These are phyloP conservation scores for Fusarium vanettenii DNA, from an alignment of 2,329 filamentous ascomycete genomes.

Conservation along the genomic window DNA sequence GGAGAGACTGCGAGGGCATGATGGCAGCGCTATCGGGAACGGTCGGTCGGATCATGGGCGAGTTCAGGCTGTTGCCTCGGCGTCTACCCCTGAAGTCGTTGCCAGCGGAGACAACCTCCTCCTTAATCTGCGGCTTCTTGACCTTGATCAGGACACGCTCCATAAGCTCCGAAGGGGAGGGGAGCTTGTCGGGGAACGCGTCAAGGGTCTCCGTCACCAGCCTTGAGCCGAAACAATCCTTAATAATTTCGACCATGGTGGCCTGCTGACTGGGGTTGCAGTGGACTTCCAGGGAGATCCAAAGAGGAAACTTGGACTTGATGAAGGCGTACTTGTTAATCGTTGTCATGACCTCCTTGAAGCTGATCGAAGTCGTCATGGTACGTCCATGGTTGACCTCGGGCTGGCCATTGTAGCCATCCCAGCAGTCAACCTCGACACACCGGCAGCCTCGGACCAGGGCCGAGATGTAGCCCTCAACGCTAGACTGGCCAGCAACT, in stretches of 20 bases:
- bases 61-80: conserved; percentile 79
- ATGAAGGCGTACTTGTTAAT: conserved; percentile 96
- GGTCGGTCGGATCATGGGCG: conserved; percentile 68
- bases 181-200: conserved; percentile 74
- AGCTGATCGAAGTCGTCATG: conserved; percentile 87
- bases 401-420: conserved; percentile 87
- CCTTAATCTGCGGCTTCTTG: conserved; percentile 74
- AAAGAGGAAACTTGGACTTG: conserved; percentile 87
- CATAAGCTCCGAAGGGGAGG: conserved; percentile 87
- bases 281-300: conserved; percentile 95
- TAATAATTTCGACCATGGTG: conserved; percentile 91
- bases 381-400: conserved; percentile 93
- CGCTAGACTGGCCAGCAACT: conserved; percentile 88
- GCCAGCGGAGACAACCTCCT: conserved; percentile 50
- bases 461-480: conserved; percentile 93
- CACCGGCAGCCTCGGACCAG: conserved; percentile 91
- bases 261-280: conserved; percentile 86
- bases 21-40: conserved; percentile 65
- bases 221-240: conserved; percentile 82
- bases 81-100: conserved; percentile 58
- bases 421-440: conserved; percentile 98
- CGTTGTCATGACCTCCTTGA: conserved; percentile 90
- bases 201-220: conserved; percentile 82
- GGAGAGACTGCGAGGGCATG: conserved; percentile 63
- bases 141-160: conserved; percentile 92